phyloP scores from a whole-genome alignment of 352 stramenopile species.

The Globisporangium polare region DNA sequence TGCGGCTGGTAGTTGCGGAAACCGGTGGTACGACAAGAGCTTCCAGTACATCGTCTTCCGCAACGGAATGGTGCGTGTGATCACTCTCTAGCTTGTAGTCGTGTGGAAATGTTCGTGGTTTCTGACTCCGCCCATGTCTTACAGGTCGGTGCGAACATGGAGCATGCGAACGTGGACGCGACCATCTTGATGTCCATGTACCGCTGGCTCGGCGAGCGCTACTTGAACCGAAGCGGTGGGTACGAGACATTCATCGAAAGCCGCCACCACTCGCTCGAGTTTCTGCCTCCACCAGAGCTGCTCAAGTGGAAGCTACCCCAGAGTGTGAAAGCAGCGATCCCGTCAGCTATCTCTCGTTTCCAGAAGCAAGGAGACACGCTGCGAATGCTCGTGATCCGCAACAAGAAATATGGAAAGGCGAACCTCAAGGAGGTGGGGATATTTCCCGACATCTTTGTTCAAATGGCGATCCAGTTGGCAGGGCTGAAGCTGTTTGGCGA shows the following conservation, averaged over 20 bases:
- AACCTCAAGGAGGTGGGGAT: constrained; percentile 75
- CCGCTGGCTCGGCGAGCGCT: constrained; percentile 54
- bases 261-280: constrained; percentile 42
- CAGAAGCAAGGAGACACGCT: constrained; percentile 63
- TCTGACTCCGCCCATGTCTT: neutral
- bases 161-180: constrained; percentile 95
- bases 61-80: constrained; percentile 86
- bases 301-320: constrained; percentile 50
- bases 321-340: constrained; percentile 33
- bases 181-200: constrained; percentile 79
- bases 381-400: constrained; percentile 77
- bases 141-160: constrained; percentile 86
- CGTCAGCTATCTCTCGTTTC: constrained; percentile 54
- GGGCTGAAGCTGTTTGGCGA: constrained; percentile 87
- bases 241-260: constrained; percentile 65
- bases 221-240: constrained; percentile 56
- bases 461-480: constrained; percentile 93
- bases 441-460: constrained; percentile 92
- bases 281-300: constrained; percentile 54
- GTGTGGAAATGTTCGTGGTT: neutral
- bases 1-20: constrained; percentile 52
- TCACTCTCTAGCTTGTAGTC: neutral
- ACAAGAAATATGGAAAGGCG: constrained; percentile 77
- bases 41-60: constrained; percentile 92
- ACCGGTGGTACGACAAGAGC: constrained; percentile 97